Evolutionary conservation across 129 eudicot genomes (phyloP).

Genomic region (Rutidosis leptorrhynchoides): DNA sequence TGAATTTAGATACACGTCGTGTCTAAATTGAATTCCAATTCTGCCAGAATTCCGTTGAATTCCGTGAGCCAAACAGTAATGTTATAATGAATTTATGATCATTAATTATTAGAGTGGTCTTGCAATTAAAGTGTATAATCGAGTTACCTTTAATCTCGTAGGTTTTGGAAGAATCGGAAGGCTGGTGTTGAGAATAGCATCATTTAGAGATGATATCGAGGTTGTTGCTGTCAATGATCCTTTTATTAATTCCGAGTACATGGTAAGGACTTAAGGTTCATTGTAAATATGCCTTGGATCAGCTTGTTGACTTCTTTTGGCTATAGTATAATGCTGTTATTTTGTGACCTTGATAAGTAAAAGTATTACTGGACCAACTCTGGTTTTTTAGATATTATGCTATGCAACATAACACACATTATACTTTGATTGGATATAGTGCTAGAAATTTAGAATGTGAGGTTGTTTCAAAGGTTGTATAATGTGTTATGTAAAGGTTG

Average conservation of each 20-base stretch:
- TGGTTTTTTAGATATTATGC: not conserved
- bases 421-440: not conserved
- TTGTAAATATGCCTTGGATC: slow-evolving; percentile 5
- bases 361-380: not conserved
- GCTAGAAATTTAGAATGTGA: not conserved
- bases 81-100: too few species aligned
- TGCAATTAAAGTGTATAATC: not conserved
- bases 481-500: not conserved
- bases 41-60: too few species aligned
- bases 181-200: slow-evolving; percentile 80
- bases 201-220: slow-evolving; percentile 89
- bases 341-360: not conserved
- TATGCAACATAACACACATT: not conserved
- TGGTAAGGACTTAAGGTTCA: slow-evolving; percentile 47
- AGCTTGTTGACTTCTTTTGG: not conserved
- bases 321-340: not conserved
- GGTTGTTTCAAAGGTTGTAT: not conserved
- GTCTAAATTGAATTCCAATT: too few species aligned
- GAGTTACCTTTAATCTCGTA: slow-evolving; percentile 20
- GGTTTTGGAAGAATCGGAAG: slow-evolving; percentile 99
- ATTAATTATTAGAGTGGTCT: not conserved
- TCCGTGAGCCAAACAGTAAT: too few species aligned
- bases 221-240: slow-evolving; percentile 98
- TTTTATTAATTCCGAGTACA: slow-evolving; percentile 83
- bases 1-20: too few species aligned